Conservation (phyloP, 2,329 filamentous ascomycete species). For the Botrytis aclada region DNA sequence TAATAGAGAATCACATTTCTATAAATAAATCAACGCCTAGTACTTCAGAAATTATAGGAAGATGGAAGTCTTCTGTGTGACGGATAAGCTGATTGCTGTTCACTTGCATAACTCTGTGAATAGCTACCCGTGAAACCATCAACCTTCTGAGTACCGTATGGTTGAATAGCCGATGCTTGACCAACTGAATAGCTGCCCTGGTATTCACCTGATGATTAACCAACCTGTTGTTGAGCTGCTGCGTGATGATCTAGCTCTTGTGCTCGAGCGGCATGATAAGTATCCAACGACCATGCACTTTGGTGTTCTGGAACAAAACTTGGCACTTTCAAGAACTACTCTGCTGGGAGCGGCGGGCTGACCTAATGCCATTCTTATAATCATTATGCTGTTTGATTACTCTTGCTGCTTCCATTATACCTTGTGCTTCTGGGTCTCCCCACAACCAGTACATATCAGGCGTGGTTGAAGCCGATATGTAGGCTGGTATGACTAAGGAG, state of each 20-base stretch:
- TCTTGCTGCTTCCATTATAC: neutral
- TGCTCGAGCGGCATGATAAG: neutral
- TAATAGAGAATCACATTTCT: too few relatives aligned
- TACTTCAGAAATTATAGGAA: too few relatives aligned
- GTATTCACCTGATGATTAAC: neutral
- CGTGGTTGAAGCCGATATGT: neutral
- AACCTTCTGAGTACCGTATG: neutral
- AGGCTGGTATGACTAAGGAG: too few relatives aligned
- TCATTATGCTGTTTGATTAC: neutral
- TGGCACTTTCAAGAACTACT: neutral
- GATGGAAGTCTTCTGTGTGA: too few relatives aligned
- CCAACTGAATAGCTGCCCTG: too few relatives aligned
- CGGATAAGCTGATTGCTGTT: neutral
- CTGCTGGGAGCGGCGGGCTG: neutral
- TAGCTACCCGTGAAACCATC: neutral
- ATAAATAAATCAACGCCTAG: too few relatives aligned
- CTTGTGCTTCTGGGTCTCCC: neutral
- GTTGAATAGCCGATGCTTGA: neutral
- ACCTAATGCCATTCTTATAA: neutral
- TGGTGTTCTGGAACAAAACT: neutral
- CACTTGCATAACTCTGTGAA: neutral
- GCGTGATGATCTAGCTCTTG: neutral
- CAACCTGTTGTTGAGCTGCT: neutral
- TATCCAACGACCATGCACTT: neutral
- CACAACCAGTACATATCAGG: neutral